Percentiles rank a stretch among this genome's conserved stretches.
These are phyloP conservation scores for Myxozyma sirexii DNA, from an alignment of 805 yeast genomes.

Conservation along the genomic window DNA sequence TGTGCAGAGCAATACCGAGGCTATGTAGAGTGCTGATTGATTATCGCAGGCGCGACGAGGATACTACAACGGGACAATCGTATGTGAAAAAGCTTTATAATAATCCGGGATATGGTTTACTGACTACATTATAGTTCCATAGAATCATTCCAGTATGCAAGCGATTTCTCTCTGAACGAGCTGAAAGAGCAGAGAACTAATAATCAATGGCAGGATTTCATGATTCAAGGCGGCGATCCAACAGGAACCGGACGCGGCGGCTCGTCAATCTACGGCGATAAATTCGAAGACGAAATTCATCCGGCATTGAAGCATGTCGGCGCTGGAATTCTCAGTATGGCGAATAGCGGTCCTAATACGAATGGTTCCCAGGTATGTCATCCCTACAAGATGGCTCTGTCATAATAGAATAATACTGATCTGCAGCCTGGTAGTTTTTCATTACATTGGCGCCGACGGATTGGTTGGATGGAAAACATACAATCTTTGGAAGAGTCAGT, in stretches of 20 bases:
- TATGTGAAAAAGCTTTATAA: background rate
- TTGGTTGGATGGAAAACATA: slow-evolving; percentile 74
- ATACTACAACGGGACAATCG: slow-evolving; percentile 40
- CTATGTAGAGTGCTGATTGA: too few species aligned
- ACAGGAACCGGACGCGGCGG: slow-evolving; percentile 44
- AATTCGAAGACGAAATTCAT: slow-evolving; percentile 41
- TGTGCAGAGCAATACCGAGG: too few species aligned
- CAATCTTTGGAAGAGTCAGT: slow-evolving; percentile 72
- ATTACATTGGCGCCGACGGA: slow-evolving; percentile 76
- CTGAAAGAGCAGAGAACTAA: background rate
- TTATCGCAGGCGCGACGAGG: slow-evolving; percentile 38
- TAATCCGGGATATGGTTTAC: background rate
- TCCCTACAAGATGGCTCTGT: too few species aligned
- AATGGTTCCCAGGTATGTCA: slow-evolving; percentile 62
- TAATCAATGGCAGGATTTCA: slow-evolving; percentile 35
- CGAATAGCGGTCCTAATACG: slow-evolving; percentile 91
- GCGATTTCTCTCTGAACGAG: background rate
- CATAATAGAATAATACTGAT: too few species aligned
- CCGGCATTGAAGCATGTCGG: slow-evolving; percentile 64
- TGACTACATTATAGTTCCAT: slow-evolving; percentile 33
- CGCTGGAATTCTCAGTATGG: slow-evolving; percentile 87
- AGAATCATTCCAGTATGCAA: slow-evolving; percentile 36
- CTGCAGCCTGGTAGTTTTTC: too few species aligned
- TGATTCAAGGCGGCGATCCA: slow-evolving; percentile 45
- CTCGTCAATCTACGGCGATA: slow-evolving; percentile 34